phyloP scores from a whole-genome alignment of 2,329 filamentous ascomycete genomes.

The Talaromyces sp. region DNA sequence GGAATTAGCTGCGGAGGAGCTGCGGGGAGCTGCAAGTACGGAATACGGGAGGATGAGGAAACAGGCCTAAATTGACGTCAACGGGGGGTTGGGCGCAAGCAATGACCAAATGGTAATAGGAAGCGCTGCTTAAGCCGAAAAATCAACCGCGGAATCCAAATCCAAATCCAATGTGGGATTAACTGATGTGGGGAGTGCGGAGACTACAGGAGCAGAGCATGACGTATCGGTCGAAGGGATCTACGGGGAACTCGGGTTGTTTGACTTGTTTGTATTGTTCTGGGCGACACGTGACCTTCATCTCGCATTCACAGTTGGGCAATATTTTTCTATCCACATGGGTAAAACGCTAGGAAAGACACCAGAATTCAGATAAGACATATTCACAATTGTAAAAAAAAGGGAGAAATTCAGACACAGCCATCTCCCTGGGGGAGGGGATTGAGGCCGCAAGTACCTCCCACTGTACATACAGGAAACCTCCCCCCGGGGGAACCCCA shows the following conservation, averaged over 20 bases:
- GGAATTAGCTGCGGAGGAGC: neutral
- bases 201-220: slow-evolving; percentile 10
- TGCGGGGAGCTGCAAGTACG: neutral
- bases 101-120: too few species aligned
- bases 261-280: slow-evolving; percentile 1
- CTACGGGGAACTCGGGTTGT: slow-evolving; percentile 1
- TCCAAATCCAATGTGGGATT: neutral
- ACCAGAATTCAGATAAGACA: slow-evolving; percentile 21
- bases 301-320: slow-evolving; percentile 19
- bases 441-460: slow-evolving; percentile 8
- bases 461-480: slow-evolving; percentile 17
- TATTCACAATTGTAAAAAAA: slow-evolving; percentile 29
- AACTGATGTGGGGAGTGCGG: neutral
- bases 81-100: neutral
- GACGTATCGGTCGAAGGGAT: slow-evolving; percentile 39
- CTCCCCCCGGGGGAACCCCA: slow-evolving; percentile 1
- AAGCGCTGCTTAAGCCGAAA: too few species aligned
- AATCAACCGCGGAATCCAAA: too few species aligned
- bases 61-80: neutral
- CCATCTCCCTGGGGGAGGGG: slow-evolving; percentile 12
- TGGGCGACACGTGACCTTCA: slow-evolving; percentile 15
- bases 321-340: slow-evolving; percentile 26
- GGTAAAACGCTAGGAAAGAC: slow-evolving; percentile 21
- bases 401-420: slow-evolving; percentile 17
- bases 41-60: too few species aligned